Percentiles rank a stretch among this genome's conserved stretches.
Conservation (phyloP, 2,329 filamentous ascomycete species). For the Colletotrichum noveboracense region DNA sequence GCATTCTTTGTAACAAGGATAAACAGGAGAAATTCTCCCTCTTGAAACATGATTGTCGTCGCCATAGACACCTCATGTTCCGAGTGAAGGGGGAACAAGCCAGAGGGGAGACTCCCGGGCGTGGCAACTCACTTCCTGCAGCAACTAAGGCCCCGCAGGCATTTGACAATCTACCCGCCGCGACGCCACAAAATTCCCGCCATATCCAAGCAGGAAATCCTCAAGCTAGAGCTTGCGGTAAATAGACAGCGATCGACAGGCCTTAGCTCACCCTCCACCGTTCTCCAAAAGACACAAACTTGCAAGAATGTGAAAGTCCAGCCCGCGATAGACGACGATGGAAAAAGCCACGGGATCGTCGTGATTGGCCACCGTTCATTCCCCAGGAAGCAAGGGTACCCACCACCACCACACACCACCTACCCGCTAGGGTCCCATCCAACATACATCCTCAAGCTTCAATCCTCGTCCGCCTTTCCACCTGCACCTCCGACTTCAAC, state of each 20-base stretch:
- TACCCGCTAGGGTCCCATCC: not conserved
- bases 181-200: constrained; percentile 12
- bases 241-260: not conserved
- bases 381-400: not conserved
- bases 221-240: not conserved
- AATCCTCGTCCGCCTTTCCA: not conserved
- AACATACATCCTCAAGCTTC: not conserved
- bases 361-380: constrained; percentile 5
- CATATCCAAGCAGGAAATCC: not conserved
- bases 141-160: constrained; percentile 1
- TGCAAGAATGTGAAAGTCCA: not conserved
- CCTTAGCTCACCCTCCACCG: not conserved
- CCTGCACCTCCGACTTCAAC: not conserved
- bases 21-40: not conserved
- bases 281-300: not conserved
- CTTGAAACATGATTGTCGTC: not conserved
- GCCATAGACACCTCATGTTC: not conserved
- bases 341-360: not conserved
- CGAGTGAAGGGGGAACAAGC: not conserved
- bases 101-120: not conserved
- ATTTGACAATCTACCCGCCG: constrained; percentile 14
- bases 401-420: not conserved
- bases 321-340: constrained; percentile 8
- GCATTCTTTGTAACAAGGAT: not conserved
- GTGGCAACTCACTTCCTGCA: not conserved